phyloP scores from a whole-genome alignment of 306 rosid species.

The Boehmeria nivea region DNA sequence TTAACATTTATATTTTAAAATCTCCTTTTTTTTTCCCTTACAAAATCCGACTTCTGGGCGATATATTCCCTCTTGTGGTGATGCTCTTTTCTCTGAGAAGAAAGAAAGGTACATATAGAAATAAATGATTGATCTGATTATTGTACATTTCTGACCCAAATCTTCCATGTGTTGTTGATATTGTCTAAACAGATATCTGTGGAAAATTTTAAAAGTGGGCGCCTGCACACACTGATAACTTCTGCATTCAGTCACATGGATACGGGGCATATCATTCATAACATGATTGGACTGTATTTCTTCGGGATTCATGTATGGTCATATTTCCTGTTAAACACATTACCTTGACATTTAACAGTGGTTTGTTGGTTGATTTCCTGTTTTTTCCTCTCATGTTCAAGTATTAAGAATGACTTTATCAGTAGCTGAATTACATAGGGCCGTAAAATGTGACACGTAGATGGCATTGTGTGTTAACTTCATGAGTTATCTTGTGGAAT shows the following conservation, averaged over 20 bases:
- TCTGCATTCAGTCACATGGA: slow-evolving; percentile 83
- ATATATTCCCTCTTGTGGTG: too few relatives aligned
- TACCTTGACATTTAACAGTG: too few relatives aligned
- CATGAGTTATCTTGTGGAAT: too few relatives aligned
- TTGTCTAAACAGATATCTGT: slow-evolving; percentile 61
- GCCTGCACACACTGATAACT: slow-evolving; percentile 80
- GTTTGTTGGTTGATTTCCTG: too few relatives aligned
- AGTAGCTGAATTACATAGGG: too few relatives aligned
- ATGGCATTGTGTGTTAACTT: too few relatives aligned
- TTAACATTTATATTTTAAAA: slow-evolving; percentile 14
- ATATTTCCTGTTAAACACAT: background rate
- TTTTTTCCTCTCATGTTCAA: too few relatives aligned
- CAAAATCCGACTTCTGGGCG: too few relatives aligned
- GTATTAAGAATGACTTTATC: too few relatives aligned
- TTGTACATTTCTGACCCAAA: slow-evolving; percentile 18
- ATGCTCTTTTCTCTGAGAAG: background rate
- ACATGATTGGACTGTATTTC: slow-evolving; percentile 89
- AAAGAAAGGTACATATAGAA: background rate
- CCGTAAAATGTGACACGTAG: too few relatives aligned
- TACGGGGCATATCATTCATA: slow-evolving; percentile 46
- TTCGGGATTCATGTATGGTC: slow-evolving; percentile 65
- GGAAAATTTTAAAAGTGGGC: slow-evolving; percentile 61
- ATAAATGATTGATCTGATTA: slow-evolving; percentile 14
- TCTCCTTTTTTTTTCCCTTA: slow-evolving; percentile 21
- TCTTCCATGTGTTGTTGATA: slow-evolving; percentile 15